Percentiles rank a stretch among this genome's conserved stretches.
Conservation (phyloP, 2,329 filamentous ascomycete species). For the Scedosporium dehoogii region DNA sequence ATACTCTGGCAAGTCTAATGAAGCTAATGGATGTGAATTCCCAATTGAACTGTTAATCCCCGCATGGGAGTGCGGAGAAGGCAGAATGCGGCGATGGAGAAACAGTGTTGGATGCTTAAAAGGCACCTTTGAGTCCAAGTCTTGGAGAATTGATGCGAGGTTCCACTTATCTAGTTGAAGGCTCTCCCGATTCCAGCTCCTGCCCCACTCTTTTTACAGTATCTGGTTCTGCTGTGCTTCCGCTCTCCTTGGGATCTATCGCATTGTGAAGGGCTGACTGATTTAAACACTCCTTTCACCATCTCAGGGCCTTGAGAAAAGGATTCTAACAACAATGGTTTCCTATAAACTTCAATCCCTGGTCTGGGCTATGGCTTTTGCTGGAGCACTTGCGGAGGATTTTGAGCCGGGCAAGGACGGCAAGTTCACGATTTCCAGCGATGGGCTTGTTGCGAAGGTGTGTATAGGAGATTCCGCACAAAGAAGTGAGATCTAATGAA, state of each 20-base stretch:
- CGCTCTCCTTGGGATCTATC: neutral
- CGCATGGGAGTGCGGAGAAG: neutral
- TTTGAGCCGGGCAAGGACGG: conserved; percentile 19
- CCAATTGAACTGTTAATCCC: neutral
- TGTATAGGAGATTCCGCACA: neutral
- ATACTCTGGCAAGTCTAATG: neutral
- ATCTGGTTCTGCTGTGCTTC: neutral
- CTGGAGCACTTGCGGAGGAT: neutral
- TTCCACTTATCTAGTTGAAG: neutral
- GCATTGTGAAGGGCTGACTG: neutral
- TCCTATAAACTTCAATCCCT: neutral
- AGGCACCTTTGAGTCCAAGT: neutral
- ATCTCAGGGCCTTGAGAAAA: too few relatives aligned
- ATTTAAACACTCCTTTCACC: too few relatives aligned
- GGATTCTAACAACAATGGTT: neutral
- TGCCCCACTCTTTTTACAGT: neutral
- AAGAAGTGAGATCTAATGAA: neutral
- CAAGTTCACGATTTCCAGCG: conserved; percentile 23
- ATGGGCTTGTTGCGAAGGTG: conserved; percentile 8
- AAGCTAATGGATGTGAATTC: neutral
- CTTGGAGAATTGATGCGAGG: neutral
- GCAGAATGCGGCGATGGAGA: neutral
- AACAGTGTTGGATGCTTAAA: neutral
- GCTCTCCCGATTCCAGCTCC: neutral
- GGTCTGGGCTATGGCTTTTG: neutral